Conservation (phyloP, 2,329 filamentous ascomycete genomes). For the Parastagonospora nodorum region DNA sequence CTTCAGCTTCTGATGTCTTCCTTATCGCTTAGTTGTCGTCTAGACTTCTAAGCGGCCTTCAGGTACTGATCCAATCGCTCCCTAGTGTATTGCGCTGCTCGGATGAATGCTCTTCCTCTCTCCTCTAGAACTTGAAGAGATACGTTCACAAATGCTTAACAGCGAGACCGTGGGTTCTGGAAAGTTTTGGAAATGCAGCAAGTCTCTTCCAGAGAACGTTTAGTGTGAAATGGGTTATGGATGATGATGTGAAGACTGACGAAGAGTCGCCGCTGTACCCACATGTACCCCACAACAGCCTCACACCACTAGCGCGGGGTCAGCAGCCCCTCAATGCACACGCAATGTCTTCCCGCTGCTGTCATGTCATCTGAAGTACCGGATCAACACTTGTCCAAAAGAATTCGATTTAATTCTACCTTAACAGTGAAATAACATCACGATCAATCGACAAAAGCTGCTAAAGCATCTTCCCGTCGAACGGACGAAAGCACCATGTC, state of each 20-base stretch:
- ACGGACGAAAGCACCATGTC: not conserved
- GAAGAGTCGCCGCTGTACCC: not conserved
- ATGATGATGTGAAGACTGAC: too few species aligned
- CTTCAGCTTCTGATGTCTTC: not conserved
- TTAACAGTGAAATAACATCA: too few species aligned
- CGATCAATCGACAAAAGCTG: too few species aligned
- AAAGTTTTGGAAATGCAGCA: not conserved
- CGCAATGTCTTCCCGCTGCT: not conserved
- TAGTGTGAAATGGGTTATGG: too few species aligned
- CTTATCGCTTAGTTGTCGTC: too few species aligned
- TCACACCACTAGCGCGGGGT: conserved; percentile 25
- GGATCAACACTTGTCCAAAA: too few species aligned
- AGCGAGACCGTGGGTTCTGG: not conserved
- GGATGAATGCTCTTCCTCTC: conserved; percentile 18
- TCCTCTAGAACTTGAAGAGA: not conserved
- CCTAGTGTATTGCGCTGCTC: not conserved
- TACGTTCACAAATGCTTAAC: not conserved
- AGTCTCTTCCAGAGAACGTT: too few species aligned
- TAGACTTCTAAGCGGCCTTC: not conserved
- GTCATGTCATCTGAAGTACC: too few species aligned
- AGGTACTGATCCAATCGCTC: not conserved
- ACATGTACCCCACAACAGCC: conserved; percentile 20
- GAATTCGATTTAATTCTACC: too few species aligned
- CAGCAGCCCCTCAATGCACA: conserved; percentile 16
- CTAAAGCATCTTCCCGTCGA: not conserved